Base-by-base conservation (phyloP, 768 basidiomycete genomes). In the Agaricus bisporus region DNA sequence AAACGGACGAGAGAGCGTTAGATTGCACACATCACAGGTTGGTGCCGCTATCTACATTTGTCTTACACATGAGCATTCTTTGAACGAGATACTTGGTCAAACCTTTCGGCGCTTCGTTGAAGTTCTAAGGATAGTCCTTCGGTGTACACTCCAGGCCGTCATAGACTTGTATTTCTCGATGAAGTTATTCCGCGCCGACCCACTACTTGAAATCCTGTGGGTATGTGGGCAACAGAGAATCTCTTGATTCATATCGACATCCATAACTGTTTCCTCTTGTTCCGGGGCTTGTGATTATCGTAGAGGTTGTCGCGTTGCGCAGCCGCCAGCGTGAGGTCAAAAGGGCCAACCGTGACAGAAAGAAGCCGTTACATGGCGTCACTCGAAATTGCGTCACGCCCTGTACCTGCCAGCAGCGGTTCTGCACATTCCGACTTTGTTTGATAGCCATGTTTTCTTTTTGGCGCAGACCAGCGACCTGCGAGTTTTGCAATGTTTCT, bases 21-120 rank as follows among this genome's bases (percentile, higher is more conserved):
- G 48, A 8, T 70, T 67, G 61, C 90, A 92, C 11, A 72, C 75
- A 8, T 76, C 79, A 62, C 90, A 91, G 3, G 75, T 68, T 10
- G 90, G 89, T 15, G 75, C 71, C 4, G 85, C 62, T 44, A 70
- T 62, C 70, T 72, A 66, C 32, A 79, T 41, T 1, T 28, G 14
- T 20, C 28, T 18, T 32, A 3, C 32, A 17, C 18, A 25, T 28
- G 15, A 39, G 38, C 10, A 14, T 10, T n/a, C 12, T 28, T 18
- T 22, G 18, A 48, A 20, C 32, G 15, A 12, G 35, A 29, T 37
- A 38, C 22, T 17, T 9, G 22, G 41, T 61, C 78, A 39, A 39
- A 86, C 88, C 76, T 83, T 87, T 59, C 85, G 71, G 39, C 85
- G 77, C 63, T 89, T 89, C 10, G 73, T 66, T 7, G 80, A 70